Evolutionary conservation across 1,284 basidiomycete species (phyloP), one percentile per base, ranked within the genome.

Genomic region (Cystobasidium sp.): DNA sequence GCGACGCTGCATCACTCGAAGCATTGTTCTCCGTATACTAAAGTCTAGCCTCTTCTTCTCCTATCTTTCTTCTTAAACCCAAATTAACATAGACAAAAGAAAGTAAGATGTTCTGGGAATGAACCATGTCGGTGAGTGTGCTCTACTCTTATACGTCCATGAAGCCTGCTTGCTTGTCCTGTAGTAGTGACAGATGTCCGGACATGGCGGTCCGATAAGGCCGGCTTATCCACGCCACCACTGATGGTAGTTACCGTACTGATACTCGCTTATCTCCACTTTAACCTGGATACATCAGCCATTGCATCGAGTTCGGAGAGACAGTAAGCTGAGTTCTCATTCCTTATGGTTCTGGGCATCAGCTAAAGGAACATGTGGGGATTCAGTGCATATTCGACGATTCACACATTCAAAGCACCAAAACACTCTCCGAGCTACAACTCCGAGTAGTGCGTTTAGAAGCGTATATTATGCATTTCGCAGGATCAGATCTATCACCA

Each of bases 271-370:
- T 16, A 12, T 24, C 31, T 31, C 39, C 10, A 62, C 44, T 39
- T 44, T 3, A 6, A 46, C 43, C 1, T 10, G 37, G 18, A 37
- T 39, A 9, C 64, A 16, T 16, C 39, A 68, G 66, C 1, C 66
- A 68, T 39, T 68, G 66, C 43, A 68, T 68, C 66, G 66, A 68
- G 55, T 68, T 68, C n/a, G 66, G 66, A 9, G 66, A 66, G n/a
- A 71, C 44, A 8, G 69, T 59, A 37, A 20, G 65, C 47, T 51
- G 47, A 16, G 16, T 14, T 51, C 6, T 16, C 16, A 51, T 16
- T 20, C 47, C 3, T 20, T 16, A 51, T 51, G 20, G 20, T 51
- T 16, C 14, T 51, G 14, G 47, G 47, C 47, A 31, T 31, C 31
- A 31, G 31, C 31, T 39, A 2, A 62, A 52, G 16, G 24, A 2